These are phyloP conservation scores for Saitoella complicata DNA, from an alignment of 805 yeast genomes.

Conservation along the genomic window DNA sequence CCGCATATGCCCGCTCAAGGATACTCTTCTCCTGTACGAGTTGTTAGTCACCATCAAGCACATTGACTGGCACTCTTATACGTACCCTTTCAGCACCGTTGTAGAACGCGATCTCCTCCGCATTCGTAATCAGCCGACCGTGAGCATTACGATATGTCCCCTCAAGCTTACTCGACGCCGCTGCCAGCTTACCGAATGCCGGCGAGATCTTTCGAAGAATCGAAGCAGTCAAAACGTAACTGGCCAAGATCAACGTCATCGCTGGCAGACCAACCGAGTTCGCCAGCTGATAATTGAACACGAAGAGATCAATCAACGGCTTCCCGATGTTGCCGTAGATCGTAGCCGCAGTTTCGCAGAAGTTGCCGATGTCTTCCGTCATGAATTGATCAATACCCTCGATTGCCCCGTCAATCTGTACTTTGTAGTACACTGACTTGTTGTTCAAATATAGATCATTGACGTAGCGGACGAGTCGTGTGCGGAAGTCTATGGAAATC, in stretches of 20 bases:
- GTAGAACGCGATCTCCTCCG: slow-evolving; percentile 88
- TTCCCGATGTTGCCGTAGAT: slow-evolving; percentile 81
- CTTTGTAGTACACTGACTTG: slow-evolving; percentile 67
- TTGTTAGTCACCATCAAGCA: no score
- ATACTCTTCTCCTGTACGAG: slow-evolving; percentile 39
- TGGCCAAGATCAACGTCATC: slow-evolving; percentile 60
- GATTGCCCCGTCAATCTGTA: slow-evolving; percentile 34
- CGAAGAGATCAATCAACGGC: slow-evolving; percentile 71
- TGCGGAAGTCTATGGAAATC: slow-evolving; percentile 68
- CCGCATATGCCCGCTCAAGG: slow-evolving; percentile 40
- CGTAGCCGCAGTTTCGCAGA: slow-evolving; percentile 65
- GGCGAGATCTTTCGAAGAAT: slow-evolving; percentile 63
- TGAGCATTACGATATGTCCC: slow-evolving; percentile 82
- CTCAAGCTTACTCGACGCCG: slow-evolving; percentile 60
- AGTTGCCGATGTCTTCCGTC: slow-evolving; percentile 67
- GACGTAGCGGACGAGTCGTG: slow-evolving; percentile 65
- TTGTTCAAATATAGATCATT: slow-evolving; percentile 80
- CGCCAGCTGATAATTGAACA: slow-evolving; percentile 69
- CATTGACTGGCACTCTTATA: no score
- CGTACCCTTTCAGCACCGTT: slow-evolving; percentile 53
- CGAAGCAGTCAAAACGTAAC: slow-evolving; percentile 67
- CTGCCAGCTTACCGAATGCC: slow-evolving; percentile 62
- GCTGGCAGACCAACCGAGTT: slow-evolving; percentile 82
- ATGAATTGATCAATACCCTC: slow-evolving; percentile 75
- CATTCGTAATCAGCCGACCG: slow-evolving; percentile 66